Conservation (phyloP, 352 stramenopile species). For the Pythium dissotocum region DNA sequence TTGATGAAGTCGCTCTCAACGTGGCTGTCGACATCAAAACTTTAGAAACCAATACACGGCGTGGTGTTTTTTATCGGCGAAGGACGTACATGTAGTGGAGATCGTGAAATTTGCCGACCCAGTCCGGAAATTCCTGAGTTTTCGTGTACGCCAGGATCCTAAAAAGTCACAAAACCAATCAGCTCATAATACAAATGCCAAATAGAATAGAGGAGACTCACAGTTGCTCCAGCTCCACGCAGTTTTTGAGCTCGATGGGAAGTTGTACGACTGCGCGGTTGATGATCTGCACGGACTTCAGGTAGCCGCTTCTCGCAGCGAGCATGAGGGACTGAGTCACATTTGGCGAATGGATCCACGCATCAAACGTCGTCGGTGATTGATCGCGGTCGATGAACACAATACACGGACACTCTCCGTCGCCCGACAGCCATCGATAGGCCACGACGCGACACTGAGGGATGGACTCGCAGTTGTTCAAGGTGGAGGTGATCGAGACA, state of each 20-base stretch:
- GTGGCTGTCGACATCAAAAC: slow-evolving; percentile 8
- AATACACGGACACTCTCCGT: slow-evolving; percentile 24
- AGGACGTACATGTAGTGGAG: slow-evolving; percentile 31
- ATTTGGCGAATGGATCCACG: slow-evolving; percentile 26
- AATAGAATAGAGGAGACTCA: background rate
- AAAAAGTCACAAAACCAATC: background rate
- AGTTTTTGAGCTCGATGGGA: slow-evolving; percentile 17
- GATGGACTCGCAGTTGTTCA: slow-evolving; percentile 3
- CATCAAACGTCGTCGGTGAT: background rate
- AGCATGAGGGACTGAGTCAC: slow-evolving; percentile 13
- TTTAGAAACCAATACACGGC: background rate
- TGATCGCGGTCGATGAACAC: slow-evolving; percentile 30
- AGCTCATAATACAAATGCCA: background rate
- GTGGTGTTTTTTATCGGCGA: too few relatives aligned
- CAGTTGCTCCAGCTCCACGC: slow-evolving; percentile 30
- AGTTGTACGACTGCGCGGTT: slow-evolving; percentile 22
- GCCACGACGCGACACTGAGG: slow-evolving; percentile 21
- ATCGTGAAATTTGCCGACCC: slow-evolving; percentile 17
- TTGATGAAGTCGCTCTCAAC: slow-evolving; percentile 22
- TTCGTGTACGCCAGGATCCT: slow-evolving; percentile 35
- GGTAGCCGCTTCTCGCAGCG: slow-evolving; percentile 16
- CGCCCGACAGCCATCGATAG: slow-evolving; percentile 22
- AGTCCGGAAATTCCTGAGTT: slow-evolving; percentile 22
- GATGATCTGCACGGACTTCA: slow-evolving; percentile 32
- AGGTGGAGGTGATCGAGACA: slow-evolving; percentile 11